A percentile compares a stretch with the other conserved stretches of the same genome.
Conservation (phyloP, 1,284 basidiomycete species). For the Trichosporon asahii region DNA sequence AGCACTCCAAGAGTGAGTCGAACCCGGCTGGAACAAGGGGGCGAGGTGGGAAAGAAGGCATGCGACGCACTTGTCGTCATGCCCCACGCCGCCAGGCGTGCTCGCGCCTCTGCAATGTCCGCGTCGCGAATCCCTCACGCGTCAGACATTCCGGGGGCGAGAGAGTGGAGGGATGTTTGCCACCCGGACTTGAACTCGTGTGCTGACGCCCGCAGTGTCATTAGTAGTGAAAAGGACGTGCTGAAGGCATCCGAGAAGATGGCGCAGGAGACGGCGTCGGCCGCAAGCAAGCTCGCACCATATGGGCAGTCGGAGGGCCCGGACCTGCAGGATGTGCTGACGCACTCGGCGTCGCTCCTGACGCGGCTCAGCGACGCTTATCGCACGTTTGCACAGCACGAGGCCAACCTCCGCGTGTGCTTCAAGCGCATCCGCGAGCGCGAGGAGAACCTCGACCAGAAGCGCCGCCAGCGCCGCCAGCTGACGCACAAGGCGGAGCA, state of each 20-base stretch:
- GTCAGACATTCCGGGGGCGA: not conserved
- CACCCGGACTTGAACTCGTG: no score
- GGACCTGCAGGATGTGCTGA: slow-evolving; percentile 73
- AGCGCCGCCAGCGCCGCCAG: slow-evolving; percentile 66
- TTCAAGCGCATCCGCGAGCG: slow-evolving; percentile 64
- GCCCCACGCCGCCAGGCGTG: not conserved
- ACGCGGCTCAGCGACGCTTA: slow-evolving; percentile 68
- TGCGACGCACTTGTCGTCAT: not conserved
- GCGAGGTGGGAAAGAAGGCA: not conserved
- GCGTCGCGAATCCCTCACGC: not conserved
- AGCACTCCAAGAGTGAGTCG: slow-evolving; percentile 61
- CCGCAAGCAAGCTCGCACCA: slow-evolving; percentile 67
- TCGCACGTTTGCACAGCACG: slow-evolving; percentile 68
- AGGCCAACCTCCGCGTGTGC: slow-evolving; percentile 64
- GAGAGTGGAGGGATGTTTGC: not conserved
- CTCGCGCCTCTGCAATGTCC: not conserved
- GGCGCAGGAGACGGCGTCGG: slow-evolving; percentile 66
- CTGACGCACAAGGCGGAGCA: slow-evolving; percentile 71
- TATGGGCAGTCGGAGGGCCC: slow-evolving; percentile 86
- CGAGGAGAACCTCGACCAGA: slow-evolving; percentile 77
- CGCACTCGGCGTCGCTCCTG: slow-evolving; percentile 68
- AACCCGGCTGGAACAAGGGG: slow-evolving; percentile 20
- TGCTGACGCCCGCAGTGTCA: slow-evolving; percentile 60
- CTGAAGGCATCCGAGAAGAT: slow-evolving; percentile 62
- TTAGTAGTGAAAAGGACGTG: slow-evolving; percentile 80